Base-by-base conservation (phyloP, 805 yeast species). In the Candida oleophila region DNA sequence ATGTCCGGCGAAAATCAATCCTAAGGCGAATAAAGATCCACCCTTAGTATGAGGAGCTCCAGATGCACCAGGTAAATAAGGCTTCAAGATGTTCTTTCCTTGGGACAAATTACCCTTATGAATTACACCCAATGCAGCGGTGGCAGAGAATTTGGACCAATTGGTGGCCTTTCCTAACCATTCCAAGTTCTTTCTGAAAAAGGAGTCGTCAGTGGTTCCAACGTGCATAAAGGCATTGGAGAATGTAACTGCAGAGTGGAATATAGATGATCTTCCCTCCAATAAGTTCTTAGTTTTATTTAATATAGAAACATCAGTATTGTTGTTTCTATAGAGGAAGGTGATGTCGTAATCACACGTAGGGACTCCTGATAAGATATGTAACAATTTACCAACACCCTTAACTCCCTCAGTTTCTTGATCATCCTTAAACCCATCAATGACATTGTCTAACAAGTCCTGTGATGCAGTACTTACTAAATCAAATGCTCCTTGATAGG, bases 111-210 rank as follows among this genome's bases (percentile, higher is more conserved):
- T 92, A 45, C 99, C 98, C 61, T 86, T 87, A 65, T 94, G 98
- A 55, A 94, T 91, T 25, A 92, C 98, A 62, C 99, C 99, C 50
- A 94, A 73, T 12, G 98, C 97, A 7, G 98, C 98, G 12, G 98
- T 92, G 2, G 98, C 97, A 0, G 96, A 83, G 65, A 94, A 94
- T 63, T 92, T 94, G 4, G 97, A 90, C 99, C 99, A 94, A 67
- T 92, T 90, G 41, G 92, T 85, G n/a, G 99, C 97, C 68, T 90
- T 89, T 38, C 96, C 95, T 55, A 94, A 76, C 97, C 98, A 94
- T 59, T 92, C 97, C 59, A 90, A 74, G 62, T 94, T 94, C 38
- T 85, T 80, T 64, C 96, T 80, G 69, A 92, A 87, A 60, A 94
- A 94, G 0, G 90, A 82, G 64, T 94, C 97, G 60, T 88, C 95